Percentiles rank a stretch among this genome's conserved stretches.
Evolutionary conservation across 495 filamentous ascomycete genomes (phyloP).

Genomic region (Cryomyces antarcticus): DNA sequence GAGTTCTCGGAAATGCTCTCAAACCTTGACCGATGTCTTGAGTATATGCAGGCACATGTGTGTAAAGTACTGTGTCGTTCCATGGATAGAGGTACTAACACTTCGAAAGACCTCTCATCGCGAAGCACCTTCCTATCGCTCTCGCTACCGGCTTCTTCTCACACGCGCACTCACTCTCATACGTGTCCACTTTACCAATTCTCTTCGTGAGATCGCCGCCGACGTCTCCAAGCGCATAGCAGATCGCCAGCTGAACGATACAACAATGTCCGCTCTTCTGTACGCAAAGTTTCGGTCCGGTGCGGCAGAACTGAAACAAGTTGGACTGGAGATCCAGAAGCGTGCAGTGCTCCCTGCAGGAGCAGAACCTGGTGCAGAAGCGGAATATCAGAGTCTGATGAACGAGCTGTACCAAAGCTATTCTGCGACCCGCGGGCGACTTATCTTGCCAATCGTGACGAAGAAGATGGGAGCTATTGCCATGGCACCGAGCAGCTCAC

Average conservation of each 20-base stretch:
- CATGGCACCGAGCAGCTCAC: constrained; percentile 42
- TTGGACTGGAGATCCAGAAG: constrained; percentile 49
- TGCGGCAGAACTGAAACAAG: constrained; percentile 42
- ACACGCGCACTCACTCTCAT: constrained; percentile 62
- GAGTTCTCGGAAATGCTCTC: constrained; percentile 70
- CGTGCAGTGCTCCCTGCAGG: constrained; percentile 38
- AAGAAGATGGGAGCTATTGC: constrained; percentile 45
- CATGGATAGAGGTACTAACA: neutral
- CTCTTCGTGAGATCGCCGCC: constrained; percentile 45
- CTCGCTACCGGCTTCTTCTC: constrained; percentile 46
- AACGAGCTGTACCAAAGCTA: constrained; percentile 49
- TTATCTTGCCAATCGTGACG: constrained; percentile 31
- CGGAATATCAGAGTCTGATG: constrained; percentile 45
- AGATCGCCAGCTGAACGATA: constrained; percentile 52
- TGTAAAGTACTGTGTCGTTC: constrained; percentile 11
- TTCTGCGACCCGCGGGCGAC: constrained; percentile 32
- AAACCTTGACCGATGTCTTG: constrained; percentile 72
- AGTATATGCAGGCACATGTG: constrained; percentile 71
- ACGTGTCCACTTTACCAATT: constrained; percentile 64
- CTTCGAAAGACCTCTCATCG: constrained; percentile 47
- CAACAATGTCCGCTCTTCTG: constrained; percentile 51
- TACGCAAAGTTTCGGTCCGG: constrained; percentile 61
- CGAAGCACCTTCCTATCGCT: constrained; percentile 65
- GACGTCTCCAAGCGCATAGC: constrained; percentile 51
- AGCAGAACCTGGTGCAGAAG: constrained; percentile 39